Evolutionary conservation across 768 basidiomycete genomes (phyloP), one percentile per base, ranked within the genome.

Genomic region (Lentinula sp.): DNA sequence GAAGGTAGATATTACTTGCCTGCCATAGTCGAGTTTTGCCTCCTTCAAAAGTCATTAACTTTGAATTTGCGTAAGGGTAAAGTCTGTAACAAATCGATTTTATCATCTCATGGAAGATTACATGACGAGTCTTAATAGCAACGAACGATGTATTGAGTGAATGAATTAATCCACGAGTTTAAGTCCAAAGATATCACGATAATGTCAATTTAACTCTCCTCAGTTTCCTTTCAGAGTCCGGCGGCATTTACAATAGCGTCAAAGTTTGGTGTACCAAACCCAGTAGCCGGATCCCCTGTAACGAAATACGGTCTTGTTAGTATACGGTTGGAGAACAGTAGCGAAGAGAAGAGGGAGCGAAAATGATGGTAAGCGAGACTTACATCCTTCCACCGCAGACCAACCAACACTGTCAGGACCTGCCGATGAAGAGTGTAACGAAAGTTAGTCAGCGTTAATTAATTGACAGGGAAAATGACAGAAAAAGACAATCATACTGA

Each of bases 231-330:
- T 54, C 53, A 54, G 5, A 46, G 42, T 10, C 40, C 45, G n/a
- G 56, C 40, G 11, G 56, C 56, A n/a, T 13, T 32, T n/a, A 9
- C 28, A 5, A 57, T 57, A 9, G 56, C 56, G 15, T 31, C 16
- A 32, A 43, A 57, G 42, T 57, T 57, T 18, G 56, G 56, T 46
- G 56, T 43, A 13, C 56, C 56, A 10, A 57, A 43, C 23, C 56
- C 56, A 43, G 56, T 57, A 5, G 45, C 56, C 5, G 56, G 42
- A 35, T 57, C 56, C 56, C 42, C 32, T 39, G 35, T 34, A n/a
- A 32, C 4, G 21, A 9, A 28, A 35, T 23, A 23, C 11, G 15
- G 5, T 9, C 7, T 52, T 18, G n/a, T 34, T 16, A 52, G 50
- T 16, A 23, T 21, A 23, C 11, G 46, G 21, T 18, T 18, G 46